Percentiles rank a stretch among this genome's conserved stretches.
These are phyloP conservation scores for Euphrasia confusa DNA, from an alignment of 257 asterid species.

Conservation along the genomic window DNA sequence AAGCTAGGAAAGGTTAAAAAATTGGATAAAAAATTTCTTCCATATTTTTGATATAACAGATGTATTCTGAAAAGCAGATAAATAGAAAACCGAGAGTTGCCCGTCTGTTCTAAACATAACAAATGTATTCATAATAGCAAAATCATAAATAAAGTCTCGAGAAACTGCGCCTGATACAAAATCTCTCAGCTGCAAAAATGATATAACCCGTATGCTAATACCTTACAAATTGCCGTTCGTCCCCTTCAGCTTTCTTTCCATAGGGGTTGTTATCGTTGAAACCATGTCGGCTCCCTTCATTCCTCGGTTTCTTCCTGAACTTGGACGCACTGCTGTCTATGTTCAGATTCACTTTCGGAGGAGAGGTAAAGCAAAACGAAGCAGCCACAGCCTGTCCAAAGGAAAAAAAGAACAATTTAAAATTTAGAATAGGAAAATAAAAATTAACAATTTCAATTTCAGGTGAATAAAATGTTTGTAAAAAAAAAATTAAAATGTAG, in stretches of 20 bases:
- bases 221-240: constrained; percentile 48
- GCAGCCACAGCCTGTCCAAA: constrained; percentile 79
- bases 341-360: constrained; percentile 71
- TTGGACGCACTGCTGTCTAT: constrained; percentile 81
- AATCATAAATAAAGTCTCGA: neutral
- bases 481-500: neutral
- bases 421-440: neutral
- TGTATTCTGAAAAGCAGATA: neutral
- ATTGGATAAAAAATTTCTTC: neutral
- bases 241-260: constrained; percentile 56
- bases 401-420: neutral
- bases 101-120: neutral
- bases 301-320: constrained; percentile 54
- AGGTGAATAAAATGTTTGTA: neutral
- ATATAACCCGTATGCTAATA: constrained; percentile 31
- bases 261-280: constrained; percentile 60
- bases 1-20: no score
- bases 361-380: constrained; percentile 75
- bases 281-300: constrained; percentile 56
- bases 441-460: no score
- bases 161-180: neutral
- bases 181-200: neutral
- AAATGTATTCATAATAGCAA: neutral
- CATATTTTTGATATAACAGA: neutral
- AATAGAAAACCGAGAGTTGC: neutral